These are phyloP conservation scores for Fulvia fulva DNA, from an alignment of 2,329 filamentous ascomycete species.

Conservation along the genomic window DNA sequence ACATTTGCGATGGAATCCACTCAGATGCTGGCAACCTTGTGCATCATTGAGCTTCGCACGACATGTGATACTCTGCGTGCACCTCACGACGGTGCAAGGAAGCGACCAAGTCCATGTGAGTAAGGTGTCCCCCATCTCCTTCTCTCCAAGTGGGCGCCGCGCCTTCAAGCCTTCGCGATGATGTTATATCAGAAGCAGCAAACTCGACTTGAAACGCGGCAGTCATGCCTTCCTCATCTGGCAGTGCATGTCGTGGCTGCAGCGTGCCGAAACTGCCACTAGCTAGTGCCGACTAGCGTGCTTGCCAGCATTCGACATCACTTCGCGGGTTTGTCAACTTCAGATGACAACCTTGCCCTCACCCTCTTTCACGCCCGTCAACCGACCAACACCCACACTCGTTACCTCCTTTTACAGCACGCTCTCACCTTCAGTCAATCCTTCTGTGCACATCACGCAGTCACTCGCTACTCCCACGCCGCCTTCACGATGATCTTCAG, in stretches of 20 bases:
- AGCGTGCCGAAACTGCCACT: not conserved
- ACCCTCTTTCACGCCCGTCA: not conserved
- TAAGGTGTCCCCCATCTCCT: not conserved
- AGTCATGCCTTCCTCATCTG: slow-evolving; percentile 6
- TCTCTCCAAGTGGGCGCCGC: not conserved
- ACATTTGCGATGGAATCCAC: slow-evolving; percentile 7
- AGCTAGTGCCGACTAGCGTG: not conserved
- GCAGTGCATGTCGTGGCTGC: not conserved
- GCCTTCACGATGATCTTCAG: slow-evolving; percentile 18
- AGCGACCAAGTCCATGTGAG: not conserved
- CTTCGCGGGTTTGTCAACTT: slow-evolving; percentile 1
- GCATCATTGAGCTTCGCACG: slow-evolving; percentile 6
- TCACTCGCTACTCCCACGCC: slow-evolving; percentile 25
- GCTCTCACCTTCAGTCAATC: slow-evolving; percentile 9
- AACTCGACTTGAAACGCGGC: not conserved
- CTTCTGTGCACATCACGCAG: slow-evolving; percentile 19
- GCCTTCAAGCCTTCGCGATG: not conserved
- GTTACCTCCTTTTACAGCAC: slow-evolving; percentile 11
- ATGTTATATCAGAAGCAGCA: not conserved
- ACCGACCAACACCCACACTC: slow-evolving; percentile 10
- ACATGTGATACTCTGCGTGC: not conserved
- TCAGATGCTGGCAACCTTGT: slow-evolving; percentile 9
- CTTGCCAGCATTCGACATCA: not conserved
- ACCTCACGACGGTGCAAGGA: not conserved
- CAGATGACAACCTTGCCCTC: slow-evolving; percentile 13